Evolutionary conservation across 2,329 filamentous ascomycete genomes (phyloP).

Genomic region (Trichoderma sp.): DNA sequence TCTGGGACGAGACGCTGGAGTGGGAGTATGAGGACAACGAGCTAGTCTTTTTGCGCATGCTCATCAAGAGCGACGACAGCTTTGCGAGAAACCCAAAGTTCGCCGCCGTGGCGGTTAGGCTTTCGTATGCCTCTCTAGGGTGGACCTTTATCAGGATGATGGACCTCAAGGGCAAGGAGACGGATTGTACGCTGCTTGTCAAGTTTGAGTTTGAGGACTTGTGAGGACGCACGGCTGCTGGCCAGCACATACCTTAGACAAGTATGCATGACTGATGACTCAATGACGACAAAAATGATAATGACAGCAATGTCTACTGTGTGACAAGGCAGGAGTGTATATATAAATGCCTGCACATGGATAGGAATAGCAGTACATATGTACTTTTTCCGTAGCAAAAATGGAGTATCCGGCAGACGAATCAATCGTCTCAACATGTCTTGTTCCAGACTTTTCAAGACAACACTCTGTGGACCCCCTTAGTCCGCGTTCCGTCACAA

Average conservation of each 20-base stretch:
- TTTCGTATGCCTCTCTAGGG: conserved; percentile 56
- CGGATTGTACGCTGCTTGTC: conserved; percentile 61
- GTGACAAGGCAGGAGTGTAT: not conserved
- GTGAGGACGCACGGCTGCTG: conserved; percentile 17
- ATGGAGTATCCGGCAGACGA: not conserved
- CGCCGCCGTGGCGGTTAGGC: conserved; percentile 59
- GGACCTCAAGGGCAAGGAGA: conserved; percentile 65
- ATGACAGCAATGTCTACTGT: not conserved
- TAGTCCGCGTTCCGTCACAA: not conserved
- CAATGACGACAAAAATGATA: not conserved
- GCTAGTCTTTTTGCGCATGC: conserved; percentile 62
- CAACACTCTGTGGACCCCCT: not conserved
- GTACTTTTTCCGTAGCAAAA: not conserved
- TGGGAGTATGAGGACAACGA: conserved; percentile 71
- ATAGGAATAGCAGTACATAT: not conserved
- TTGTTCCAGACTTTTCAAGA: not conserved
- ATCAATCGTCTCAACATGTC: not conserved
- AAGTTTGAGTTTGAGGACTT: conserved; percentile 58
- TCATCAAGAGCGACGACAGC: conserved; percentile 67
- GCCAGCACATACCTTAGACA: not conserved
- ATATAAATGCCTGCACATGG: not conserved
- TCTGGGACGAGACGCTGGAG: conserved; percentile 67
- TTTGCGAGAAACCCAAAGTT: conserved; percentile 64
- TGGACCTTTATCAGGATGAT: conserved; percentile 68
- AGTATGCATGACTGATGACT: not conserved